These are phyloP conservation scores for Candida tetrigidarum DNA, from an alignment of 1,139 yeast genomes.

Conservation along the genomic window DNA sequence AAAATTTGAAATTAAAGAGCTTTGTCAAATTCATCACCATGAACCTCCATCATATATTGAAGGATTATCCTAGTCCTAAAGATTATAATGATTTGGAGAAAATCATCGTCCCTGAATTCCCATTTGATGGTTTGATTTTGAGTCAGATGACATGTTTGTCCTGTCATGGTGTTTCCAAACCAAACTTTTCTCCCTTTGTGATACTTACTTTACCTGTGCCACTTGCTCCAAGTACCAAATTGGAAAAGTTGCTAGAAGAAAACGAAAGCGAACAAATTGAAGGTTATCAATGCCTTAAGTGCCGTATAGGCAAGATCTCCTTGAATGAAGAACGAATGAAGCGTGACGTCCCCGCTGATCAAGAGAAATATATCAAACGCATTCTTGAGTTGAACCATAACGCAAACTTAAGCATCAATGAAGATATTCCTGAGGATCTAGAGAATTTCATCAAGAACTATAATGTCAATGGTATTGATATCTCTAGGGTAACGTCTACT, in stretches of 20 bases:
- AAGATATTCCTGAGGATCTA: slow-evolving; percentile 53
- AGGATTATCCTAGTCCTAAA: slow-evolving; percentile 17
- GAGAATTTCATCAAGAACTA: slow-evolving; percentile 52
- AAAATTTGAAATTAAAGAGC: slow-evolving; percentile 47
- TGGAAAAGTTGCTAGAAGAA: slow-evolving; percentile 60
- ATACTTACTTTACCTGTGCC: slow-evolving; percentile 82
- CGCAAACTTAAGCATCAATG: slow-evolving; percentile 55
- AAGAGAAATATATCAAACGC: slow-evolving; percentile 23
- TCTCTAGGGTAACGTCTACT: slow-evolving; percentile 57
- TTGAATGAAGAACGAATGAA: slow-evolving; percentile 29
- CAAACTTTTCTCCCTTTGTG: slow-evolving; percentile 63
- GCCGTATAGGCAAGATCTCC: slow-evolving; percentile 59
- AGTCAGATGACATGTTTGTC: slow-evolving; percentile 71
- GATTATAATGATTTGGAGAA: slow-evolving; percentile 26
- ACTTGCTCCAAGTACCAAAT: slow-evolving; percentile 48
- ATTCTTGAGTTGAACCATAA: slow-evolving; percentile 35
- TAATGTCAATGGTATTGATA: slow-evolving; percentile 44
- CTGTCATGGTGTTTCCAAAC: slow-evolving; percentile 68
- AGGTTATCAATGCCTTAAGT: slow-evolving; percentile 78
- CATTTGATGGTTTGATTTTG: slow-evolving; percentile 70
- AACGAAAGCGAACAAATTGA: slow-evolving; percentile 72
- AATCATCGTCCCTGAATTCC: slow-evolving; percentile 60
- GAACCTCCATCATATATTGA: slow-evolving; percentile 30
- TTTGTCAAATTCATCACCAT: slow-evolving; percentile 22
- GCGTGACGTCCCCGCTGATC: slow-evolving; percentile 20